Evolutionary conservation across 129 eudicot species (phyloP), one percentile per base, ranked within the genome.

Genomic region (Scalesia atractyloides): DNA sequence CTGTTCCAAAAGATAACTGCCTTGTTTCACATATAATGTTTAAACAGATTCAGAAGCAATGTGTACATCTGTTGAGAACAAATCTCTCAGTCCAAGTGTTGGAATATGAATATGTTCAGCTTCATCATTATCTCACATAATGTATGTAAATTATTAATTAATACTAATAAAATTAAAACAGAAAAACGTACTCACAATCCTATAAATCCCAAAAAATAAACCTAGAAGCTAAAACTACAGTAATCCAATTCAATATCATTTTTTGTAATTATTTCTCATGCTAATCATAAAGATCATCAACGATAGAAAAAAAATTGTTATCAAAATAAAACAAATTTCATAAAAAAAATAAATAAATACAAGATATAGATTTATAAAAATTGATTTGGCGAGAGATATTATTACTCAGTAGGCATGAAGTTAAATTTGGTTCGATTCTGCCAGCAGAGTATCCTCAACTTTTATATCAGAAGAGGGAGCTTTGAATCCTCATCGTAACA

Each of bases 11-110:
- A n/a, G n/a, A n/a, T n/a, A n/a, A n/a, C n/a, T n/a, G n/a, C n/a
- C n/a, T n/a, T n/a, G n/a, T n/a, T n/a, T n/a, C n/a, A n/a, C n/a
- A n/a, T n/a, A n/a, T n/a, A n/a, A n/a, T n/a, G n/a, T n/a, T n/a
- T n/a, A n/a, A n/a, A n/a, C n/a, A 41, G 78, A 83, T 74, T 83
- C 84, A 83, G 86, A 15, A 59, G 80, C 70, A 64, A 56, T 52
- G 59, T 30, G n/a, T 9, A 39, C 81, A 64, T 83, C 86, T n/a
- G 34, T 15, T 13, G 76, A 79, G 74, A 74, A 37, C 17, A 50
- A 74, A 79, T 74, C 78, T 70, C 83, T 83, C 84, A 83, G 86
- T 64, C 76, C 86, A 83, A 83, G 86, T 83, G 86, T 83, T 83
- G 86, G 86, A 82, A 73, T 69, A 70, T 70, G 63, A 9, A 53